These are phyloP conservation scores for Cinnamomum chago DNA, from an alignment of 164 flowering plant genomes.

Conservation along the genomic window DNA sequence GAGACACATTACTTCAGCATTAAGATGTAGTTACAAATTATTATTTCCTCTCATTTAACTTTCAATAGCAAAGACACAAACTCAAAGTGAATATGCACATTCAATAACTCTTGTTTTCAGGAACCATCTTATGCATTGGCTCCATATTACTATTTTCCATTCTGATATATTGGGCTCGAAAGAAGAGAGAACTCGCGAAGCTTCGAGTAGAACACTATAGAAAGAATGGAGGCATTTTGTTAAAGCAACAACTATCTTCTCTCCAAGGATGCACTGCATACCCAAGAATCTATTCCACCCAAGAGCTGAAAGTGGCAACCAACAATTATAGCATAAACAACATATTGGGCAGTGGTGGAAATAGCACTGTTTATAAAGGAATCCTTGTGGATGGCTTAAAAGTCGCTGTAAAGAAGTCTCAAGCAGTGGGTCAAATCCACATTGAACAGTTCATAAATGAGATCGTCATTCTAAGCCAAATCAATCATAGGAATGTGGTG, in stretches of 20 bases:
- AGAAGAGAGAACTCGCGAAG: constrained; percentile 24
- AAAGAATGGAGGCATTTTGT: constrained; percentile 43
- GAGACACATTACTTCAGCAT: too few relatives aligned
- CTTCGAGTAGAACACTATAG: constrained; percentile 32
- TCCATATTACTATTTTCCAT: constrained; percentile 14
- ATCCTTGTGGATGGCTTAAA: constrained; percentile 18
- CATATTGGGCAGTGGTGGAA: constrained; percentile 40
- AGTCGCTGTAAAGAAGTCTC: constrained; percentile 49
- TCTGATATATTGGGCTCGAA: constrained; percentile 20
- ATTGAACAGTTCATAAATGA: constrained; percentile 44
- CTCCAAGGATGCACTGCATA: constrained; percentile 12
- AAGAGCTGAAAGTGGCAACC: constrained; percentile 42
- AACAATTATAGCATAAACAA: constrained; percentile 24
- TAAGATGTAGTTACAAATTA: too few relatives aligned
- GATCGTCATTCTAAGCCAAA: constrained; percentile 37
- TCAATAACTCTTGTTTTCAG: not conserved
- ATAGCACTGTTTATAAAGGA: constrained; percentile 41
- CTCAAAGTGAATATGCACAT: not conserved
- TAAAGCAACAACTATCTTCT: constrained; percentile 28
- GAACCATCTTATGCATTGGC: constrained; percentile 14
- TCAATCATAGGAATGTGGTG: constrained; percentile 46
- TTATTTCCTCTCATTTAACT: too few relatives aligned
- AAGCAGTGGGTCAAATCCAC: constrained; percentile 29
- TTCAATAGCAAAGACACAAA: too few relatives aligned
- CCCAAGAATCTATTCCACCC: constrained; percentile 30